Evolutionary conservation across 441 rosid species (phyloP), one percentile per base, ranked within the genome.

Genomic region (Euphorbia schlechtendalii): DNA sequence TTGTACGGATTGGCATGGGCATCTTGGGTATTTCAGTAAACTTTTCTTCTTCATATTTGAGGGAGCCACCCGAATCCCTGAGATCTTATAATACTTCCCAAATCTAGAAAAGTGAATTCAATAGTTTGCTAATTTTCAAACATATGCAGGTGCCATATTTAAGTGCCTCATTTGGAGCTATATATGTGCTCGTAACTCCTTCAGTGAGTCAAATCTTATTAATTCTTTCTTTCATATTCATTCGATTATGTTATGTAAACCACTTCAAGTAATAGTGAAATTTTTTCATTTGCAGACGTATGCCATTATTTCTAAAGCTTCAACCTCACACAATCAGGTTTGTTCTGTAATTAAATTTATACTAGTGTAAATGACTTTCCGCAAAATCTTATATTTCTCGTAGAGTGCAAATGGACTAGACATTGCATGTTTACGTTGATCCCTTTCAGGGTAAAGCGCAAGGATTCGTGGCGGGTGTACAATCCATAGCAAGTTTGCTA

Each of bases 121-220:
- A n/a, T n/a, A n/a, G n/a, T n/a, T n/a, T n/a, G n/a, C n/a, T n/a
- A n/a, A n/a, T 36, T 36, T 36, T 8, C 9, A 12, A n/a, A 2
- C 3, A 14, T 59, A 24, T 74, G 72, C 79, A 84, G 88, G 86
- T 84, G 24, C 80, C 88, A 0, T 84, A 82, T 51, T 21, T 82
- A 45, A 72, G 84, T 72, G 88, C 88, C 32, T 73, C 88, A 22
- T 84, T 84, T 63, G 86, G 84, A 67, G 83, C 78, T 48, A 80
- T 84, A 61, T 82, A 71, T 22, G 61, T 84, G 27, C 82, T 84
- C 12, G 82, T 80, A 41, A 84, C 71, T 24, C 88, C 88, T 55
- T 71, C 83, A 11, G 88, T 81, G 53, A 75, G 86, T 61, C 30
- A 5, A 11, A 21, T 21, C 28, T 14, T 27, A 51, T n/a, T 18